Evolutionary conservation across 1,284 basidiomycete genomes (phyloP).

Genomic region (Puccinia hordei): DNA sequence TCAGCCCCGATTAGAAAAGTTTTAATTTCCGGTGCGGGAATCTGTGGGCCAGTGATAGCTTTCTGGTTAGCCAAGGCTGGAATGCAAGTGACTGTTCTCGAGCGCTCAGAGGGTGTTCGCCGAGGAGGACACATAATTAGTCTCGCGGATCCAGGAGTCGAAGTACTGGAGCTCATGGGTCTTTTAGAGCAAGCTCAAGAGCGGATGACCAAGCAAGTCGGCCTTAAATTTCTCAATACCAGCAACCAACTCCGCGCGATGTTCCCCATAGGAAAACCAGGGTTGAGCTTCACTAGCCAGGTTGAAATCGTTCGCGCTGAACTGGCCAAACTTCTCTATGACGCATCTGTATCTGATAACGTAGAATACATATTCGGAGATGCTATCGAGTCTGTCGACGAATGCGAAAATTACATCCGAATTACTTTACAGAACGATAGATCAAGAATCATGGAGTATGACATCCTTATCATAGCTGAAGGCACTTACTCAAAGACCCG

Average conservation of each 20-base stretch:
- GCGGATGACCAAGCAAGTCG: not conserved
- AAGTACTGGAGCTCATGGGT: constrained; percentile 53
- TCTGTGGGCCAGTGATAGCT: constrained; percentile 53
- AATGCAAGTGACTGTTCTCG: constrained; percentile 53
- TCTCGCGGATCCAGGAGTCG: constrained; percentile 52
- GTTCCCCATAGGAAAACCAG: not conserved
- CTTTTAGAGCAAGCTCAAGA: not conserved
- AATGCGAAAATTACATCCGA: constrained; percentile 37
- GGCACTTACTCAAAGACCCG: constrained; percentile 54
- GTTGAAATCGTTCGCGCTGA: constrained; percentile 54
- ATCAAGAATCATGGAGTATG: constrained; percentile 43
- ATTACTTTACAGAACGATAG: constrained; percentile 51
- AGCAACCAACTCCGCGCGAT: constrained; percentile 35
- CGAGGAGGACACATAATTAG: constrained; percentile 54
- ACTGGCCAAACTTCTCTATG: constrained; percentile 52
- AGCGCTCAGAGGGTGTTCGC: constrained; percentile 49
- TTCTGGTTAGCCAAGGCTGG: constrained; percentile 52
- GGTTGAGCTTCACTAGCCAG: constrained; percentile 51
- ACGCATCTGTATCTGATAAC: constrained; percentile 41
- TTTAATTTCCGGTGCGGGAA: constrained; percentile 55
- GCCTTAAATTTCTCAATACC: constrained; percentile 50
- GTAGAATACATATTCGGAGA: constrained; percentile 52
- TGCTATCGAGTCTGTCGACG: constrained; percentile 50
- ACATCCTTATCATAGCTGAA: constrained; percentile 54
- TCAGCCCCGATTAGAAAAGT: constrained; percentile 26